Percentiles rank a stretch among this genome's conserved stretches.
phyloP scores from a whole-genome alignment of 768 basidiomycete species.

The Sarcomyxa edulis region DNA sequence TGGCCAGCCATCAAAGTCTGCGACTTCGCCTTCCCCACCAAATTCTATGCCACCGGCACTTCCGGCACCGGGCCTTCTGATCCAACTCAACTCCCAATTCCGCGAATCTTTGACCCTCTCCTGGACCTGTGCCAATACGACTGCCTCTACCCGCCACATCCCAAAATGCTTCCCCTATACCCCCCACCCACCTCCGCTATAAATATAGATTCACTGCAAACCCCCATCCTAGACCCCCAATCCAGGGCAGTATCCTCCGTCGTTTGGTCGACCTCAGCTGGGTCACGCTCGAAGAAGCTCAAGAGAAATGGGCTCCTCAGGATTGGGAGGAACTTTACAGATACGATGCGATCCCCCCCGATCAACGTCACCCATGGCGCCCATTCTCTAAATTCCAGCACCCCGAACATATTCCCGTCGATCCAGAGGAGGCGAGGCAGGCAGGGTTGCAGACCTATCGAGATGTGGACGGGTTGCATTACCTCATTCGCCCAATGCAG shows the following conservation, averaged over 20 bases:
- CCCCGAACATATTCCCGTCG: too few species aligned
- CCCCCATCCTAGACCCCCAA: slow-evolving; percentile 20
- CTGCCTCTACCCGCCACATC: too few species aligned
- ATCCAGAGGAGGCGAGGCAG: too few species aligned
- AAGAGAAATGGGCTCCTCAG: slow-evolving; percentile 20
- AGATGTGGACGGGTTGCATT: too few species aligned
- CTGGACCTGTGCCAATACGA: slow-evolving; percentile 34
- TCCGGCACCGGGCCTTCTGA: not conserved
- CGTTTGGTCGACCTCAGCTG: slow-evolving; percentile 34
- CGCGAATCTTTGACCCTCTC: slow-evolving; percentile 35
- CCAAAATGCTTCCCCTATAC: too few species aligned
- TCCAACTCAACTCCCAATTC: slow-evolving; percentile 1
- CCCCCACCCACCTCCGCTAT: too few species aligned
- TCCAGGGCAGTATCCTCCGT: slow-evolving; percentile 31
- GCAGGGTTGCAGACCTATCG: too few species aligned
- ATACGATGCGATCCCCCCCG: too few species aligned
- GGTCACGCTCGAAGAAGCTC: slow-evolving; percentile 28
- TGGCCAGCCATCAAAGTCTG: slow-evolving; percentile 33
- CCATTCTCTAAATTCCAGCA: too few species aligned
- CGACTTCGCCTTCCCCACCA: slow-evolving; percentile 30
- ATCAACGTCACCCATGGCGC: too few species aligned
- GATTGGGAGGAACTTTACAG: slow-evolving; percentile 33
- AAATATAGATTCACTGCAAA: too few species aligned
- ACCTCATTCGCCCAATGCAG: too few species aligned
- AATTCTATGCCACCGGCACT: slow-evolving; percentile 6